A percentile compares a stretch with the other conserved stretches of the same genome.
Evolutionary conservation across 1,139 yeast genomes (phyloP).

Genomic region (Sporopachydermia cereana): DNA sequence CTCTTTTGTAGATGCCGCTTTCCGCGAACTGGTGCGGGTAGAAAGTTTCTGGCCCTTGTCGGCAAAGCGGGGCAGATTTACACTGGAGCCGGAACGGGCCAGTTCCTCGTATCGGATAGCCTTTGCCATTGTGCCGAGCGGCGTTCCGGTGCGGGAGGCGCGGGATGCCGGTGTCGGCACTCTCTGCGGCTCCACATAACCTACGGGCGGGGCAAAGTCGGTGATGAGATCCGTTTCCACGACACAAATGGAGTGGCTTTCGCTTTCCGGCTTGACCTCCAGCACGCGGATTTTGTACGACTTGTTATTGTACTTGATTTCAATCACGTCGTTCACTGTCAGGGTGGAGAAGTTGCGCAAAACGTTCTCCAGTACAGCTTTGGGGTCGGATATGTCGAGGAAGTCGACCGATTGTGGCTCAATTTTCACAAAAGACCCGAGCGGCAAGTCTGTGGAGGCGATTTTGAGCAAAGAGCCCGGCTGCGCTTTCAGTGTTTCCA

Average conservation of each 20-base stretch:
- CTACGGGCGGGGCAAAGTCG: constrained; percentile 98
- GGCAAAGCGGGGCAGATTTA: constrained; percentile 23
- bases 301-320: constrained; percentile 72
- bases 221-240: constrained; percentile 95
- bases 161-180: constrained; percentile 10
- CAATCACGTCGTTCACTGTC: constrained; percentile 76
- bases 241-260: constrained; percentile 64
- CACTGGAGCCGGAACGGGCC: constrained; percentile 30
- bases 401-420: constrained; percentile 95
- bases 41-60: constrained; percentile 69
- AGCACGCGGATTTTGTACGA: constrained; percentile 72
- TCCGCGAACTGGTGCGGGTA: constrained; percentile 36
- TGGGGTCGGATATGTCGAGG: constrained; percentile 88
- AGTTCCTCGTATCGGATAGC: constrained; percentile 58
- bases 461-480: constrained; percentile 77
- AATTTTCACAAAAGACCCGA: constrained; percentile 80
- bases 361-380: constrained; percentile 90
- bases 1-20: constrained; percentile 13
- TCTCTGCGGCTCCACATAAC: constrained; percentile 72
- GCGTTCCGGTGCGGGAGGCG: constrained; percentile 11
- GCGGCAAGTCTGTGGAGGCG: constrained; percentile 61
- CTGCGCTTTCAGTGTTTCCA: constrained; percentile 57
- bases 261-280: constrained; percentile 75
- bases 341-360: constrained; percentile 82
- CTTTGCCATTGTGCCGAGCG: constrained; percentile 68